Base-by-base conservation (phyloP, 1,139 yeast species). In the Saccharomyces hybrid region DNA sequence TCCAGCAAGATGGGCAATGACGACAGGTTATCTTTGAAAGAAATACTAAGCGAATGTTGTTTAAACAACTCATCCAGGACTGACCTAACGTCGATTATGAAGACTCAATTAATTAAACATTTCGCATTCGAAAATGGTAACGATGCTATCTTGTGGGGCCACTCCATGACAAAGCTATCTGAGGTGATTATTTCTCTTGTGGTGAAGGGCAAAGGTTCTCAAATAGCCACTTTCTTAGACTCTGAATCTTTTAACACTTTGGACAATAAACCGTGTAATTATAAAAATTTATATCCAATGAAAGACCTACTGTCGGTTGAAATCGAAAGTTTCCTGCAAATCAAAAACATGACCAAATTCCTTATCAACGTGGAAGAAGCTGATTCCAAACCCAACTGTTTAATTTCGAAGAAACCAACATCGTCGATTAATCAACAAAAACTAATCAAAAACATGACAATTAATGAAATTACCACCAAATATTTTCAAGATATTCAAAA, bases 191-290 rank as follows among this genome's bases (percentile, higher is more conserved):
- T 93, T 32, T 79, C 96, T 0, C 73, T 86, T 55, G 85, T 96
- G 0, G 91, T 91, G n/a, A 88, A 86, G 63, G 99, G 99, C 6
- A 78, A 97, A 58, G 98, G 98, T 0, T 76, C 86, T 2, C 78
- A 78, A 32, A 78, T 91, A 8, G 79, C 88, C 47, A 67, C 71
- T 13, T 70, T 75, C 11, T 69, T 86, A 47, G 73, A 82, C n/a
- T 82, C 82, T 62, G 78, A 76, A 20, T 60, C 62, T 0, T 67
- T 70, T 1, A 70, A 61, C 1, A 38, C 44, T 4, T 38, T 38
- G 44, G 68, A 63, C 38, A 58, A 69, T 2, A 73, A 65, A 47
- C 65, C 65, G 11, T 69, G 64, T 14, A 56, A 57, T 5, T 63
- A 83, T 47, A 76, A 76, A 44, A 72, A 80, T n/a, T 65, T 84